A percentile compares a stretch with the other conserved stretches of the same genome.
phyloP scores from a whole-genome alignment of 345 rosid genomes.

The Salix dunnii region DNA sequence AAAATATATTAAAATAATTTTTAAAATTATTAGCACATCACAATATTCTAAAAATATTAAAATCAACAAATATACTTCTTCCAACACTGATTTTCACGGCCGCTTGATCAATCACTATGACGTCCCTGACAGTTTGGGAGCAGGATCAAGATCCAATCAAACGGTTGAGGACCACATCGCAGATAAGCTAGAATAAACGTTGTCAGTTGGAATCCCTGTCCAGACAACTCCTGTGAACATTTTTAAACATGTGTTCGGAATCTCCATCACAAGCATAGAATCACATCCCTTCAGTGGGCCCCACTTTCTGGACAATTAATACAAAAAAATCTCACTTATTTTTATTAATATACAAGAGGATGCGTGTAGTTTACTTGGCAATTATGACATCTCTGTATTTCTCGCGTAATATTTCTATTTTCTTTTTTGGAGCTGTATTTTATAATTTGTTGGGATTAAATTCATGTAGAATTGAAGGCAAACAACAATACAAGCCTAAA shows the following conservation, averaged over 20 bases:
- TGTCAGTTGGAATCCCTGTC: background rate
- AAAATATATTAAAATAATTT: no score
- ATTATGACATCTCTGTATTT: no score
- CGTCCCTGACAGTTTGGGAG: background rate
- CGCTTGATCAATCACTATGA: slow-evolving; percentile 24
- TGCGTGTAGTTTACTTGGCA: no score
- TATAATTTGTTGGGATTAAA: no score
- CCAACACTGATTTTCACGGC: background rate
- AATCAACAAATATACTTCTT: background rate
- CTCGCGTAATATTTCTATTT: no score
- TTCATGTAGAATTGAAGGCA: no score
- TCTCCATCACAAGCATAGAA: slow-evolving; percentile 43
- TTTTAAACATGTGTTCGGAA: slow-evolving; percentile 44
- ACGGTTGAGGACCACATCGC: background rate
- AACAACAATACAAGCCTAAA: no score
- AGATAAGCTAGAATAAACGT: background rate
- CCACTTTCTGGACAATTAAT: slow-evolving; percentile 34
- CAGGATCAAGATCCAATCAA: background rate
- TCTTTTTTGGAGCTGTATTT: no score
- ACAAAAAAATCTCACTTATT: slow-evolving; percentile 2
- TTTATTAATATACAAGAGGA: no score
- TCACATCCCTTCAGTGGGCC: slow-evolving; percentile 41
- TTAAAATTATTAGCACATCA: no score
- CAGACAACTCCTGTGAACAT: background rate
- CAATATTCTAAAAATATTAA: no score